Percentiles rank a stretch among this genome's conserved stretches.
These are phyloP conservation scores for Microsporum ferrugineum DNA, from an alignment of 2,329 filamentous ascomycete genomes.

Conservation along the genomic window DNA sequence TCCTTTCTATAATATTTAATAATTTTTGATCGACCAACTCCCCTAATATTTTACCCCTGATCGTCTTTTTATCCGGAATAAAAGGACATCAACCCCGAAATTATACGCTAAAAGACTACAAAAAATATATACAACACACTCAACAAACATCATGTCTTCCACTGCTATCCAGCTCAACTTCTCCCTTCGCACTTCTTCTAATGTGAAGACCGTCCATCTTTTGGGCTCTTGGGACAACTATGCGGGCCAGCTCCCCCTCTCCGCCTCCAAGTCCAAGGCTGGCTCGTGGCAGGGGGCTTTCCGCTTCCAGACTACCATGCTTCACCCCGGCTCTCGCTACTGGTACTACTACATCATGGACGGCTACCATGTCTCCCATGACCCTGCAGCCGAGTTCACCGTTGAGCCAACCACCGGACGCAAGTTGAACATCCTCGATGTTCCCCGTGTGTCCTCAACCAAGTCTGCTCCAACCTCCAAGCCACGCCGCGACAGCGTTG, in stretches of 20 bases:
- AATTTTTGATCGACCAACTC: slow-evolving; percentile 1
- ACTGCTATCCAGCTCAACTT: slow-evolving; percentile 89
- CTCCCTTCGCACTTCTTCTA: slow-evolving; percentile 85
- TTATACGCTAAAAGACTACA: not conserved
- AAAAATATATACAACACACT: not conserved
- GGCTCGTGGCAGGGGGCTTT: slow-evolving; percentile 94
- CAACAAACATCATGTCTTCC: slow-evolving; percentile 41
- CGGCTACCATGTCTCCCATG: slow-evolving; percentile 95
- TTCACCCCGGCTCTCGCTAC: slow-evolving; percentile 84
- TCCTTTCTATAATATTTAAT: slow-evolving; percentile 4
- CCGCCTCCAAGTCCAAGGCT: slow-evolving; percentile 72
- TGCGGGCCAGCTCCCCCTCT: slow-evolving; percentile 82
- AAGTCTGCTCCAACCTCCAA: slow-evolving; percentile 29
- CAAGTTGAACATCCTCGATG: slow-evolving; percentile 94
- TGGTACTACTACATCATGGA: slow-evolving; percentile 99
- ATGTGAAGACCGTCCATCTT: slow-evolving; percentile 94
- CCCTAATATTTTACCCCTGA: not conserved
- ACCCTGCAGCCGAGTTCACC: slow-evolving; percentile 78
- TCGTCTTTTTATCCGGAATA: not conserved
- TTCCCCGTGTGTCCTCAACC: slow-evolving; percentile 51
- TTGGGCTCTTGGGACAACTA: slow-evolving; percentile 99
- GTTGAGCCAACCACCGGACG: slow-evolving; percentile 94
- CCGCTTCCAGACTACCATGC: slow-evolving; percentile 77
- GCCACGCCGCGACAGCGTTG: slow-evolving; percentile 35
- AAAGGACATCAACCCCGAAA: not conserved